Conservation (phyloP, 108 stramenopile species). For the Nitzschia sp. region DNA sequence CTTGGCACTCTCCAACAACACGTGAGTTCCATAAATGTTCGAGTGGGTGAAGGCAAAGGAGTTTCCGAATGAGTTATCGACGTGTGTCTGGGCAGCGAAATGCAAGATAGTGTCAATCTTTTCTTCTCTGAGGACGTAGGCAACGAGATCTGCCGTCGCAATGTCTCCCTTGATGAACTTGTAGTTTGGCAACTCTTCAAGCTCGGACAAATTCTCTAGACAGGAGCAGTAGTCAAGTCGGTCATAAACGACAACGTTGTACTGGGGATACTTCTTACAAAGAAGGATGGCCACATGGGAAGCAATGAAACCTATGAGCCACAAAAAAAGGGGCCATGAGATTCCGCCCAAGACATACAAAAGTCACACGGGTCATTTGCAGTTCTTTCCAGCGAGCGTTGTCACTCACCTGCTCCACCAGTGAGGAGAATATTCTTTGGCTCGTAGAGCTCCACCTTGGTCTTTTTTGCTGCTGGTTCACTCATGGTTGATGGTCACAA, state of each 20-base stretch:
- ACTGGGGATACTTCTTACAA: conserved; percentile 93
- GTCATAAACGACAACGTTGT: conserved; percentile 96
- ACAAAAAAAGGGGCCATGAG: not conserved
- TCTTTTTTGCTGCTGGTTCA: conserved; percentile 18
- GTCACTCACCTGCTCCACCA: conserved; percentile 89
- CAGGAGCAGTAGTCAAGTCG: conserved; percentile 97
- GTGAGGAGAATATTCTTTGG: conserved; percentile 94
- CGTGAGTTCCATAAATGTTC: conserved; percentile 99
- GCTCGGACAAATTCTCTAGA: conserved; percentile 87
- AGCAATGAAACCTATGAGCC: conserved; percentile 80
- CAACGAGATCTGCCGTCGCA: conserved; percentile 89
- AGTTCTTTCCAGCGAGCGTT: not conserved
- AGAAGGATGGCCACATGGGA: conserved; percentile 95
- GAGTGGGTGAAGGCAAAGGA: conserved; percentile 97
- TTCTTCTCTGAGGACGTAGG: conserved; percentile 88
- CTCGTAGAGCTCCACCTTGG: conserved; percentile 50
- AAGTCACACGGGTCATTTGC: not conserved
- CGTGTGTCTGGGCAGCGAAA: conserved; percentile 98
- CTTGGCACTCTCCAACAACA: conserved; percentile 96
- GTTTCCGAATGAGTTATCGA: conserved; percentile 99
- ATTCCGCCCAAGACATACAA: not conserved
- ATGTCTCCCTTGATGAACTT: conserved; percentile 99
- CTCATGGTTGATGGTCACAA: not conserved
- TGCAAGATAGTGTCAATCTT: conserved; percentile 98
- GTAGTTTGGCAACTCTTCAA: conserved; percentile 88